Evolutionary conservation across 495 filamentous ascomycete species (phyloP), one percentile per base, ranked within the genome.

Genomic region (Copromyces sp.): DNA sequence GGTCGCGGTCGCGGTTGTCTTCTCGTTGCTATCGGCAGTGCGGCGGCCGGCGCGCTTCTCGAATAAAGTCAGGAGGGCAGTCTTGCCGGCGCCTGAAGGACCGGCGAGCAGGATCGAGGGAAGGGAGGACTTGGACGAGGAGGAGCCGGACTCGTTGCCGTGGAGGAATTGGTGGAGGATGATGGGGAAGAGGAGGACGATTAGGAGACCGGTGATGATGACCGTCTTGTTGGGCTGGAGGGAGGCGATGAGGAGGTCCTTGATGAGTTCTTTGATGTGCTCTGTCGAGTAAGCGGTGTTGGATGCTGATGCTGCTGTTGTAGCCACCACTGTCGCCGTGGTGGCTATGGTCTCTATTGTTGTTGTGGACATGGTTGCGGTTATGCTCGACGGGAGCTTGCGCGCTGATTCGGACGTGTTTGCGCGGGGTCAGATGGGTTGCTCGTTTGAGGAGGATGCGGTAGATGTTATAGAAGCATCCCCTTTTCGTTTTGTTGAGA

Each of bases 51-150:
- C 83, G 73, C 83, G 83, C 78, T 65, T 65, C 32, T 86, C 84
- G 70, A 85, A 80, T 40, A 94, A 83, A n/a, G 93, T 94, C 11
- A 94, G 83, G 39, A 99, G 87, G 68, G 92, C 87, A 7, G 95
- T 98, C 81, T 99, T 99, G 75, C 95, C 95, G 69, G 90, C 87
- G 72, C 91, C 92, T 39, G 90, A 90, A 8, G 95, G 95, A 5
- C 95, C 95, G 68, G 95, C 78, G 17, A 99, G 89, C 3, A 98
- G 84, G 80, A 98, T 93, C 7, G 91, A 92, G 39, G 94, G 93
- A 5, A 93, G 87, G 11, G 85, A 87, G 35, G 87, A 89, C 70
- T 90, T 89, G 1, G 89, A 86, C 53, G 86, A 88, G 39, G 85
- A 83, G 80, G 93, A 92, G 29, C 14, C 53, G 14, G 53, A 65